Base-by-base conservation (phyloP, 1,284 basidiomycete species). In the Xerocomus nothofagi region DNA sequence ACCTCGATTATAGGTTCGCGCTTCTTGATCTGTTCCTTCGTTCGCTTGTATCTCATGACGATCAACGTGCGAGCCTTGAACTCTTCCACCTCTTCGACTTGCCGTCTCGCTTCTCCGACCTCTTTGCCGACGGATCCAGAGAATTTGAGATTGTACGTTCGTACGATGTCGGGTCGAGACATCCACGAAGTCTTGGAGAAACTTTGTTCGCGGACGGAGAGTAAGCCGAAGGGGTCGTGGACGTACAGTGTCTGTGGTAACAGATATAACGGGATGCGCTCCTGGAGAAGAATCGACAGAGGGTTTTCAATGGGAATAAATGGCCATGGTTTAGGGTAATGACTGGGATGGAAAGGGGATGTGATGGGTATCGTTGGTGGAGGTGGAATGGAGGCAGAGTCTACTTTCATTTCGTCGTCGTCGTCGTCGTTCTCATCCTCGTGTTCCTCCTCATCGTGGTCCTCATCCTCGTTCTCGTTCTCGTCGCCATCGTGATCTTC, bases 301-400 rank as follows among this genome's bases (percentile, higher is more conserved):
- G 30, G n/a, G 6, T 38, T 15, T 23, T 34, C 29, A 32, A 63
- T 56, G 0, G 73, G 72, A 6, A 59, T 52, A 12, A 67, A 43
- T 1, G 73, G 69, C 71, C 71, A 74, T 1, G 66, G 65, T 15
- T 55, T 44, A 4, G 73, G 67, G 41, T 73, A 73, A 27, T 64
- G 60, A 15, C 56, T 60, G 0, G 60, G 56, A 39, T 62, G 55
- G 46, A 67, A 70, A 10, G 63, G 56, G 5, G 57, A 58, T 6
- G 57, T 56, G 40, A 50, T 34, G 2, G 57, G 47, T 42, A 56
- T 46, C 29, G 7, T 41, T 14, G 23, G n/a, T 32, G 49, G 38
- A 29, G 39, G 26, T 3, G 47, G 47, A 23, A 45, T 24, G 29
- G n/a, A 12, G 2, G 10, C 6, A 2, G 37, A 30, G 11, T 43